Base-by-base conservation (phyloP, 1,284 basidiomycete genomes). In the Trametes versicolor region DNA sequence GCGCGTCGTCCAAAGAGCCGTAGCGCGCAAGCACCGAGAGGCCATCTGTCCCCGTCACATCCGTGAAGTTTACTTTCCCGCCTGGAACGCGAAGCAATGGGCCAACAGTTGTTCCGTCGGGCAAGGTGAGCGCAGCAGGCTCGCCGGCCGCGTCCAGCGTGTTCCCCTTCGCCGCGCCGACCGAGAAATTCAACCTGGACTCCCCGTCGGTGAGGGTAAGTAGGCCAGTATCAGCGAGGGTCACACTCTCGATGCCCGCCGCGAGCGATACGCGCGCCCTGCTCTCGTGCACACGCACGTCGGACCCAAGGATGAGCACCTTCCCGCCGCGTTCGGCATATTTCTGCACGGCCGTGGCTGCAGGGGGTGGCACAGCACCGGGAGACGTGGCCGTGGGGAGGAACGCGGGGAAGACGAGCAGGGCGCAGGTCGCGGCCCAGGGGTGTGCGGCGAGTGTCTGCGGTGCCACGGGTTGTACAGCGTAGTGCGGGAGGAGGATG, bases 361-460 rank as follows among this genome's bases (percentile, higher is more conserved):
- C 73, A 87, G 79, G 72, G 85, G 85, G 78, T 39, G 86, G 86
- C 27, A 86, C 86, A 1, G 92, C 91, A 61, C 29, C 19, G 6
- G 55, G 0, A 84, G 73, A 13, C 86, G 81, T 47, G 10, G 45
- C 45, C 81, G 77, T 72, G 87, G 79, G 72, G 86, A 85, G 79
- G 49, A 87, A 87, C 25, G 86, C 86, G 1, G 92, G 93, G 61
- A 97, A 79, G 53, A 95, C 90, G 7, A 97, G 84, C 1, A 96
- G 82, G 4, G 90, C 90, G 72, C 94, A 96, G 34, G 83, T 84
- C 2, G 81, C 74, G 51, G 87, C 76, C 95, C 95, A 97, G 10
- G 95, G 95, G 61, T 92, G 88, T 0, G 83, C 80, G 0, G 82
- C 77, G 10, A 97, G 80, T 0, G 85, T 75, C 41, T 86, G 78